Percentiles rank a stretch among this genome's conserved stretches.
Conservation (phyloP, 805 yeast species). For the Candida namnaoensis region DNA sequence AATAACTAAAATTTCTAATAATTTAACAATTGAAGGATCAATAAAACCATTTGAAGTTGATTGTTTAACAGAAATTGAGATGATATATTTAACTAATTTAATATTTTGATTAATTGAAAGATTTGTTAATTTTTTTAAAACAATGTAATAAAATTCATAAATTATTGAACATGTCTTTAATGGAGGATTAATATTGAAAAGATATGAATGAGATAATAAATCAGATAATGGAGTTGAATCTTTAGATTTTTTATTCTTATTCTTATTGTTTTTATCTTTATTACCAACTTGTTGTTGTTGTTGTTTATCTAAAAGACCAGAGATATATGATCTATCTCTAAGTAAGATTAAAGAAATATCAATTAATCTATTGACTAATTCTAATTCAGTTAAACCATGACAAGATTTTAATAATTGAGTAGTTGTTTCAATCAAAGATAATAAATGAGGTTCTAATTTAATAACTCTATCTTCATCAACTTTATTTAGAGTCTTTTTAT, state of each 20-base stretch:
- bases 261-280: too few species aligned
- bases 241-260: constrained; percentile 33
- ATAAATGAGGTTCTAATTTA: constrained; percentile 21
- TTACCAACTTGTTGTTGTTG: too few species aligned
- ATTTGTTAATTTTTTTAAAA: constrained; percentile 36
- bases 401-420: constrained; percentile 22
- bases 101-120: constrained; percentile 59
- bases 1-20: constrained; percentile 49
- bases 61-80: constrained; percentile 27
- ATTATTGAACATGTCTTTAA: constrained; percentile 20
- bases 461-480: constrained; percentile 25
- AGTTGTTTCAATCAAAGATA: constrained; percentile 22
- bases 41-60: constrained; percentile 19
- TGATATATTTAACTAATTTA: constrained; percentile 39
- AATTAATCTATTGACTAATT: constrained; percentile 44
- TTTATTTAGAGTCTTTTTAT: constrained; percentile 29
- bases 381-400: constrained; percentile 36
- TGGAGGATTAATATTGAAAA: constrained; percentile 38
- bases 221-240: constrained; percentile 52
- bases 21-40: constrained; percentile 19
- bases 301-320: constrained; percentile 15
- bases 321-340: constrained; percentile 22
- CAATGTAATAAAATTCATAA: constrained; percentile 34
- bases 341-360: constrained; percentile 43
- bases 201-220: constrained; percentile 53